Evolutionary conservation across 306 rosid genomes (phyloP).

Genomic region (Vicia sativa): DNA sequence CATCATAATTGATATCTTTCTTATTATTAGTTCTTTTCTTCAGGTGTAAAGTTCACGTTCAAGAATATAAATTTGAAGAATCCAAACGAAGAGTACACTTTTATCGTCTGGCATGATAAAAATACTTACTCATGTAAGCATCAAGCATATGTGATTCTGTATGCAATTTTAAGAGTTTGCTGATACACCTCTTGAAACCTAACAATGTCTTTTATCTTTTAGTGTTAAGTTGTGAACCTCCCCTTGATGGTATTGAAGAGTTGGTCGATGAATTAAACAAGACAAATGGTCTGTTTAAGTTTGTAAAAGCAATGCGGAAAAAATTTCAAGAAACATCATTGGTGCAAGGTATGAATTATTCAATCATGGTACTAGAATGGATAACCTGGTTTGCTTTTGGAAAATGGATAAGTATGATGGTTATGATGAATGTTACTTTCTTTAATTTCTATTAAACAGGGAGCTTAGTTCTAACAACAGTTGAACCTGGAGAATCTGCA

Average conservation of each 20-base stretch:
- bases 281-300: constrained; percentile 80
- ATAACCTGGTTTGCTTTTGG: background rate
- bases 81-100: constrained; percentile 64
- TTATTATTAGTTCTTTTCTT: constrained; percentile 29
- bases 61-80: constrained; percentile 56
- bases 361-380: background rate
- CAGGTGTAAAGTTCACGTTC: constrained; percentile 88
- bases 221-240: constrained; percentile 84
- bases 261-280: constrained; percentile 71
- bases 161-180: constrained; percentile 26
- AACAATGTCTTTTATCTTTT: constrained; percentile 22
- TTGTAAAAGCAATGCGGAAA: constrained; percentile 81
- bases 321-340: constrained; percentile 73
- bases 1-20: constrained; percentile 31
- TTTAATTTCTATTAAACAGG: constrained; percentile 49
- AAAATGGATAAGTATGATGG: constrained; percentile 24
- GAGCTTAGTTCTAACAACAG: constrained; percentile 34
- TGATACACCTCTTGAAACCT: constrained; percentile 23
- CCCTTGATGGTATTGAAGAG: constrained; percentile 56
- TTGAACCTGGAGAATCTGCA: constrained; percentile 59
- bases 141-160: constrained; percentile 26
- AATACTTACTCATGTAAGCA: constrained; percentile 72
- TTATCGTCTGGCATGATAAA: constrained; percentile 67
- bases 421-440: constrained; percentile 13
- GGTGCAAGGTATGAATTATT: constrained; percentile 55